Conservation (phyloP, 768 basidiomycete genomes). For the Cytidiella melzeri region DNA sequence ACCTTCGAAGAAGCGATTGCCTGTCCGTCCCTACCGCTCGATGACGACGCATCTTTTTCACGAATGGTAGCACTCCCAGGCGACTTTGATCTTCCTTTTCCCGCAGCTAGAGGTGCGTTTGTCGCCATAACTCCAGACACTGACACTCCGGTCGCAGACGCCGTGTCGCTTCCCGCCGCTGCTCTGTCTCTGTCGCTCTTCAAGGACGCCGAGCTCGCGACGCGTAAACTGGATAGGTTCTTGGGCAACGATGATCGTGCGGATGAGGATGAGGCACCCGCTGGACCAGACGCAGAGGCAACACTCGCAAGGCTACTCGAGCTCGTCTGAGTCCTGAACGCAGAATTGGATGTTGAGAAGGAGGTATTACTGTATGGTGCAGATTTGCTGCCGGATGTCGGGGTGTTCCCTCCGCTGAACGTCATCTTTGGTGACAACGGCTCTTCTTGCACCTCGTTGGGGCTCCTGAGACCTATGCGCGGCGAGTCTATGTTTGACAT, state of each 20-base stretch:
- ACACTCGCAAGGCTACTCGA: constrained; percentile 26
- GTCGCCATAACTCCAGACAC: constrained; percentile 6
- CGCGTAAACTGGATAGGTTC: background rate
- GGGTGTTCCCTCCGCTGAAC: background rate
- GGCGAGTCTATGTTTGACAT: constrained; percentile 18
- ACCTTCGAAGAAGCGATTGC: constrained; percentile 8
- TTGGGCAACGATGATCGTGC: constrained; percentile 3
- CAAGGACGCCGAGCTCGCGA: background rate
- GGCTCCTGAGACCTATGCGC: constrained; percentile 6
- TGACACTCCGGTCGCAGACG: background rate
- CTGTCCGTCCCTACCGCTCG: constrained; percentile 9
- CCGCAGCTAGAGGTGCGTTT: constrained; percentile 10
- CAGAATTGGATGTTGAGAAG: constrained; percentile 30
- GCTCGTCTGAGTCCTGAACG: constrained; percentile 28
- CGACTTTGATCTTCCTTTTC: constrained; percentile 4
- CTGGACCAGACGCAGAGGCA: constrained; percentile 19
- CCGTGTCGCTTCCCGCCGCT: constrained; percentile 2
- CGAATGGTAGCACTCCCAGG: constrained; percentile 5
- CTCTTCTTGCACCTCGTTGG: constrained; percentile 30
- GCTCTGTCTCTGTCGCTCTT: background rate
- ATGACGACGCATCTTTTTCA: constrained; percentile 10
- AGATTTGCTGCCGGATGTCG: background rate
- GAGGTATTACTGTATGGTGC: constrained; percentile 17
- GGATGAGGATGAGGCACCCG: constrained; percentile 11
- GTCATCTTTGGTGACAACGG: constrained; percentile 12